These are phyloP conservation scores for Gracilariopsis chorda DNA, from an alignment of 23 red algal genomes.

Conservation along the genomic window DNA sequence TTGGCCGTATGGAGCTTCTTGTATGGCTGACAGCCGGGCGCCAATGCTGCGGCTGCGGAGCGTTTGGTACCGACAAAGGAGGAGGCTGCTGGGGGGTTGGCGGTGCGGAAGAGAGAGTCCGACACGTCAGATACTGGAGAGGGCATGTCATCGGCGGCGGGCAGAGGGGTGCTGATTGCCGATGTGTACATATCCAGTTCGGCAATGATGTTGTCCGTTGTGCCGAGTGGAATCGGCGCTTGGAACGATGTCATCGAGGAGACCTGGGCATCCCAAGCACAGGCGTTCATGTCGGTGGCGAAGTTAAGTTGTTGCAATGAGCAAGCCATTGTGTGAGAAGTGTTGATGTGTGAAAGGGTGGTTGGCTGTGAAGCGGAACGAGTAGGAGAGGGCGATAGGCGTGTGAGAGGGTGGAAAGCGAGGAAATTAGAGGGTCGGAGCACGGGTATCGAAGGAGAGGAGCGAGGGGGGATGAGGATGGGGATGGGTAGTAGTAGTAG, in stretches of 20 bases:
- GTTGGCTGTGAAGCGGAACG: too few relatives aligned
- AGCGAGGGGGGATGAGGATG: background rate
- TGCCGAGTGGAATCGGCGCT: background rate
- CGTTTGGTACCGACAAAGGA: background rate
- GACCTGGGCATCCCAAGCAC: background rate
- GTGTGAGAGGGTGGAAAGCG: too few relatives aligned
- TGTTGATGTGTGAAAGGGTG: background rate
- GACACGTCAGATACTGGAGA: background rate
- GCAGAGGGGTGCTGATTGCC: slow-evolving; percentile 24
- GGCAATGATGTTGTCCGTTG: slow-evolving; percentile 9
- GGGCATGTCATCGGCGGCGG: background rate
- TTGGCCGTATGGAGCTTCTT: background rate
- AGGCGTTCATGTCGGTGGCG: background rate
- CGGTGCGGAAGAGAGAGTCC: background rate
- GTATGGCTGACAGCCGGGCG: background rate
- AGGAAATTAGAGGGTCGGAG: too few relatives aligned
- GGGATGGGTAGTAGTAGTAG: background rate
- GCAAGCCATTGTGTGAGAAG: background rate
- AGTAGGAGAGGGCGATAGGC: background rate
- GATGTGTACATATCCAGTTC: slow-evolving; percentile 38
- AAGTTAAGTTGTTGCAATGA: background rate
- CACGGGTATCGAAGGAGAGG: background rate
- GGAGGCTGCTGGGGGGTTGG: background rate
- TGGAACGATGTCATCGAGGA: background rate
- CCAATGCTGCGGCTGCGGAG: background rate